Conservation (phyloP, 169 alveolate species). For the Plasmodium gonderi region DNA sequence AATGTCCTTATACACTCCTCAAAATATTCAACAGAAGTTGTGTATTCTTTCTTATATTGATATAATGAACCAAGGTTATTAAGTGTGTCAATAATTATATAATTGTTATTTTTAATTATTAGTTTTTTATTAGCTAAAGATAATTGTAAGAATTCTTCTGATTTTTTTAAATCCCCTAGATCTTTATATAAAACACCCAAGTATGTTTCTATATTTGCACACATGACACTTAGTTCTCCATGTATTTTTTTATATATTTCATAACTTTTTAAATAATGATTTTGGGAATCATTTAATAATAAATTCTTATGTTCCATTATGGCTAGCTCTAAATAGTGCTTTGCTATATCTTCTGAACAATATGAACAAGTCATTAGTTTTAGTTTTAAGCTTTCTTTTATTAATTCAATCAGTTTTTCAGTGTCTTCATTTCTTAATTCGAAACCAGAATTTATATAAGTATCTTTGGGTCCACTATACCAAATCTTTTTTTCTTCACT, state of each 20-base stretch:
- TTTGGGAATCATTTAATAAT: slow-evolving; percentile 44
- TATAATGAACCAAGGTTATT: slow-evolving; percentile 69
- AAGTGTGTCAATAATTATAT: slow-evolving; percentile 68
- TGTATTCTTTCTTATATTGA: slow-evolving; percentile 41
- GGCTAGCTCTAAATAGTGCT: slow-evolving; percentile 75
- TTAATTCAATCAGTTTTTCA: slow-evolving; percentile 49
- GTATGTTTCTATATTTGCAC: slow-evolving; percentile 73
- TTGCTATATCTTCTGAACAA: slow-evolving; percentile 71
- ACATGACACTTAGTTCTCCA: slow-evolving; percentile 59
- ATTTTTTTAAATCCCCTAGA: slow-evolving; percentile 52
- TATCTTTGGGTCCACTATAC: slow-evolving; percentile 73
- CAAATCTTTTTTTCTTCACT: slow-evolving; percentile 29
- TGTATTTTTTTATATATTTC: slow-evolving; percentile 64
- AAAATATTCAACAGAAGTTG: slow-evolving; percentile 53
- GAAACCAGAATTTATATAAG: slow-evolving; percentile 69
- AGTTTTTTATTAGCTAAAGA: slow-evolving; percentile 69
- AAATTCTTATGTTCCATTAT: slow-evolving; percentile 73
- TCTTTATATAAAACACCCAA: slow-evolving; percentile 73
- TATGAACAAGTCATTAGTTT: slow-evolving; percentile 40
- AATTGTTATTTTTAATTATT: slow-evolving; percentile 32
- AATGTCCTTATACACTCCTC: slow-evolving; percentile 56
- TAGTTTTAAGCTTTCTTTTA: slow-evolving; percentile 70
- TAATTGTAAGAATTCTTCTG: slow-evolving; percentile 64
- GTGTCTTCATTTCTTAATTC: slow-evolving; percentile 73
- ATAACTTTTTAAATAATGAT: slow-evolving; percentile 72